phyloP scores from a whole-genome alignment of 225 moss, liverwort and hornwort genomes.

The Pseudoscleropodium purum region DNA sequence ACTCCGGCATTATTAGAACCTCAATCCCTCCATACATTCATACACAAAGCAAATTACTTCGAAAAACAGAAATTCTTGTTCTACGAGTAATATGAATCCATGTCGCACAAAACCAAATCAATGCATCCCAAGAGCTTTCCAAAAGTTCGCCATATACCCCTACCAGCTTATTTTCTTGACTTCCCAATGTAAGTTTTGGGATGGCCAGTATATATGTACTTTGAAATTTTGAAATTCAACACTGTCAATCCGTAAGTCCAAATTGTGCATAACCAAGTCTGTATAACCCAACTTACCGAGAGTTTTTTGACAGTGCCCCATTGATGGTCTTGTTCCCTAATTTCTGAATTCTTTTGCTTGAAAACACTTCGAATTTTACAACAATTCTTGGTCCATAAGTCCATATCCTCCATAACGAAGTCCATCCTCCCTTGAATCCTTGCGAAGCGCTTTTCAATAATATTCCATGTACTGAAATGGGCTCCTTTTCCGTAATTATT shows the following conservation, averaged over 20 bases:
- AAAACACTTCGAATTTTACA: neutral
- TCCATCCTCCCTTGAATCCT: neutral
- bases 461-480: neutral
- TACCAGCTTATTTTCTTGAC: neutral
- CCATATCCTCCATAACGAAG: neutral
- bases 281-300: too few relatives aligned
- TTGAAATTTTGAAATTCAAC: neutral
- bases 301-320: neutral
- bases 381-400: neutral
- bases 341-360: too few relatives aligned
- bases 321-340: neutral
- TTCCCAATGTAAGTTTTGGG: neutral
- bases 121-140: neutral
- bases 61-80: neutral
- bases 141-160: neutral
- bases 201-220: neutral
- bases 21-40: neutral
- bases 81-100: neutral
- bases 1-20: too few relatives aligned
- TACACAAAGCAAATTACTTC: neutral
- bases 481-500: neutral
- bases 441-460: neutral
- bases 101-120: neutral
- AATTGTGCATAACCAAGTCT: neutral
- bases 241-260: neutral